phyloP scores from a whole-genome alignment of 352 stramenopile species.

The Phytophthora syringae region DNA sequence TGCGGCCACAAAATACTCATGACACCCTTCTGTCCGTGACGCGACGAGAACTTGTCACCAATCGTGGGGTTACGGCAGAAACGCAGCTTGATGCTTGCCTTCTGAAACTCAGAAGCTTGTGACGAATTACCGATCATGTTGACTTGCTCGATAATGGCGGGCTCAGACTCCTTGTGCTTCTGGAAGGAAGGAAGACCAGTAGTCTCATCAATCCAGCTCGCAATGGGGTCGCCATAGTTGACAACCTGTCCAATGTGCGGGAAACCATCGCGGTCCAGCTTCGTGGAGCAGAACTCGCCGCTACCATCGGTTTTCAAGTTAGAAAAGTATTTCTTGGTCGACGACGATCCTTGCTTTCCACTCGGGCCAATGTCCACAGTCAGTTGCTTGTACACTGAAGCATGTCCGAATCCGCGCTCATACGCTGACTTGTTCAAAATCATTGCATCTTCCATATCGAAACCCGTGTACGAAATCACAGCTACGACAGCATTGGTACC shows the following conservation, averaged over 20 bases:
- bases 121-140: slow-evolving; percentile 82
- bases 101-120: slow-evolving; percentile 81
- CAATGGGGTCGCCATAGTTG: slow-evolving; percentile 95
- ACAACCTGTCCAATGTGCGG: slow-evolving; percentile 95
- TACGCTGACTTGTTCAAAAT: slow-evolving; percentile 99
- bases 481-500: slow-evolving; percentile 99
- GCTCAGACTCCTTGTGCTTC: slow-evolving; percentile 99
- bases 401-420: slow-evolving; percentile 98
- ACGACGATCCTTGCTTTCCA: slow-evolving; percentile 72
- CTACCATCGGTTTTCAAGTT: slow-evolving; percentile 90
- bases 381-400: slow-evolving; percentile 99
- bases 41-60: slow-evolving; percentile 99
- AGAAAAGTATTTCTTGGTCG: slow-evolving; percentile 91
- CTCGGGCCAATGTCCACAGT: slow-evolving; percentile 89
- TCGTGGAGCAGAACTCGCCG: slow-evolving; percentile 68
- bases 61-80: slow-evolving; percentile 99
- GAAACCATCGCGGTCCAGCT: slow-evolving; percentile 97
- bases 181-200: slow-evolving; percentile 90
- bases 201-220: slow-evolving; percentile 96
- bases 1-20: slow-evolving; percentile 99
- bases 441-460: slow-evolving; percentile 99
- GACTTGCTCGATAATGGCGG: slow-evolving; percentile 97
- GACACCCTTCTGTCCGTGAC: slow-evolving; percentile 99
- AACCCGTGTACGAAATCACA: slow-evolving; percentile 99
- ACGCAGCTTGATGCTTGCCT: slow-evolving; percentile 96